Conservation (phyloP, 345 rosid genomes). For the Orychophragmus violaceus region DNA sequence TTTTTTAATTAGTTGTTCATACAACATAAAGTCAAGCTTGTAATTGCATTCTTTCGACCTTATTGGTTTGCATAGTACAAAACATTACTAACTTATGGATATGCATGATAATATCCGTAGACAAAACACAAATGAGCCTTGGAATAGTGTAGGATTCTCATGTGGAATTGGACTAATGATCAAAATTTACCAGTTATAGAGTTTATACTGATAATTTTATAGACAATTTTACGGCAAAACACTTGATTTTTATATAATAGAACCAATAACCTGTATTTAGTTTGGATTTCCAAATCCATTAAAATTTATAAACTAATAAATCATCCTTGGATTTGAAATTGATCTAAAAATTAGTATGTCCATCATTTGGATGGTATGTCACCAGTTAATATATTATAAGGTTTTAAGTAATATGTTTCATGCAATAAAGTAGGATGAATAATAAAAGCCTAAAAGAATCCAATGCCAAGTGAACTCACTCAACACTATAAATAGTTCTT, state of each 20-base stretch:
- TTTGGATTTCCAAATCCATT: no score
- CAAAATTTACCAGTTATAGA: no score
- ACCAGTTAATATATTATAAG: not conserved
- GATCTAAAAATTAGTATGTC: no score
- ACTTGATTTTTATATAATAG: no score
- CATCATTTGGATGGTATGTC: not conserved
- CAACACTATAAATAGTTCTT: constrained; percentile 21
- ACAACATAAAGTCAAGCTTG: not conserved
- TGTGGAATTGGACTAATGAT: no score
- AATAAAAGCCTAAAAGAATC: constrained; percentile 23
- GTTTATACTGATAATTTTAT: no score
- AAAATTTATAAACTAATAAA: no score
- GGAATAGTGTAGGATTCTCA: no score
- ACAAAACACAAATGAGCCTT: not conserved
- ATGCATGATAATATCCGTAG: constrained; percentile 13
- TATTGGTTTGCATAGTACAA: not conserved
- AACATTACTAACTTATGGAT: constrained; percentile 8
- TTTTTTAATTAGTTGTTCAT: not conserved
- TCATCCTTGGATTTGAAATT: no score
- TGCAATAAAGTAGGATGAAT: not conserved
- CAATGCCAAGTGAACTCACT: constrained; percentile 24
- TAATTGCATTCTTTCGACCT: not conserved
- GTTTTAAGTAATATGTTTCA: not conserved
- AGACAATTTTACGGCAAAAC: no score
- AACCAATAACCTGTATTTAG: no score